phyloP scores from a whole-genome alignment of 768 basidiomycete species.

The Neoboletus magnificus region DNA sequence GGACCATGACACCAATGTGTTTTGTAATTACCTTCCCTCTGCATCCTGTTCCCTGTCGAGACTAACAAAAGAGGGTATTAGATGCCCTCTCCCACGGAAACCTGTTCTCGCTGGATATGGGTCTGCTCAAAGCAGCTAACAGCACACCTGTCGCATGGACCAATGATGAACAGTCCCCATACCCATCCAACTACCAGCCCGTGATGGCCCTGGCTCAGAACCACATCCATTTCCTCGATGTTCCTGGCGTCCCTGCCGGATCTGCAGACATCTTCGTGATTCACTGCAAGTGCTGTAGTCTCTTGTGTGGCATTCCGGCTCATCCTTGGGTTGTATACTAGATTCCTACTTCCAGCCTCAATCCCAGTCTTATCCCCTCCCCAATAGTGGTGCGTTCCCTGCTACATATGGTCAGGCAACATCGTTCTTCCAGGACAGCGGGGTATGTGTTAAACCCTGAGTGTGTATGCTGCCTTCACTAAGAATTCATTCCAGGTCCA shows the following conservation, averaged over 20 bases:
- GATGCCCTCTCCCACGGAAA: slow-evolving; percentile 67
- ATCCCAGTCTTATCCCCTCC: slow-evolving; percentile 52
- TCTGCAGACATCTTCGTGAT: slow-evolving; percentile 80
- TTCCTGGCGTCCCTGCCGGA: slow-evolving; percentile 65
- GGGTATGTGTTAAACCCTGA: slow-evolving; percentile 37
- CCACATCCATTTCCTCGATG: slow-evolving; percentile 79
- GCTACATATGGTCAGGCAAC: slow-evolving; percentile 63
- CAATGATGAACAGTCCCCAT: slow-evolving; percentile 54
- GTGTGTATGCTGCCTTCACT: not conserved
- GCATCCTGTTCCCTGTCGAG: not conserved
- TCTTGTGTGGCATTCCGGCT: not conserved
- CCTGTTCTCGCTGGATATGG: slow-evolving; percentile 71
- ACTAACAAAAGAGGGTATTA: slow-evolving; percentile 25
- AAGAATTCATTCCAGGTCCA: slow-evolving; percentile 45
- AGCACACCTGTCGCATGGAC: slow-evolving; percentile 59
- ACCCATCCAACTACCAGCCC: slow-evolving; percentile 59
- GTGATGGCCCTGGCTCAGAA: slow-evolving; percentile 84
- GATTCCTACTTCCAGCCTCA: slow-evolving; percentile 79
- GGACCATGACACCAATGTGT: slow-evolving; percentile 92
- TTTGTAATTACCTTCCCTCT: slow-evolving; percentile 47
- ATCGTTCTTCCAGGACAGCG: slow-evolving; percentile 59
- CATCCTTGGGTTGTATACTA: slow-evolving; percentile 26
- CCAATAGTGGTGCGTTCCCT: slow-evolving; percentile 55
- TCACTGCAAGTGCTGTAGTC: slow-evolving; percentile 59
- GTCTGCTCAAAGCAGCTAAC: slow-evolving; percentile 56